A percentile compares a stretch with the other conserved stretches of the same genome.
phyloP scores from a whole-genome alignment of 352 stramenopile genomes.

The Phytophthora constricta region DNA sequence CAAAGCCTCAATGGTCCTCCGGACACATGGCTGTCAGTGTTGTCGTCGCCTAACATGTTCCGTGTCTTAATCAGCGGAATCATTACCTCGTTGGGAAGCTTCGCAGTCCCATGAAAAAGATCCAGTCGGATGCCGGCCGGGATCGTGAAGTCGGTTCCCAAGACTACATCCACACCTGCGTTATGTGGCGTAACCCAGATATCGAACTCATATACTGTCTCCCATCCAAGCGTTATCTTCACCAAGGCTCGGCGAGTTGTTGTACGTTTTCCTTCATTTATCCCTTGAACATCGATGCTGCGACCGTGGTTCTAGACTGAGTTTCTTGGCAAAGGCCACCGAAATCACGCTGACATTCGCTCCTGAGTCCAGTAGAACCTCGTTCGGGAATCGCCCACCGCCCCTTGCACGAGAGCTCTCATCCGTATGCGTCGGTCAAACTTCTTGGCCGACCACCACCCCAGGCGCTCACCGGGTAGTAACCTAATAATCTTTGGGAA shows the following conservation, averaged over 20 bases:
- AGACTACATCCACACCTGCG: neutral
- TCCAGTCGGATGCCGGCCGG: neutral
- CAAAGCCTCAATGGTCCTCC: neutral
- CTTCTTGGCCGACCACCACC: neutral
- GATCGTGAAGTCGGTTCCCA: slow-evolving; percentile 3
- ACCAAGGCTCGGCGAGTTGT: neutral
- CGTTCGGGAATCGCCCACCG: neutral
- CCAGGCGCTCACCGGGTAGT: neutral
- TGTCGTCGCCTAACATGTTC: neutral
- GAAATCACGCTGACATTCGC: neutral
- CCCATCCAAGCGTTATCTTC: slow-evolving; percentile 9
- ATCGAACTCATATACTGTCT: slow-evolving; percentile 4
- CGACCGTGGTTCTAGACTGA: neutral
- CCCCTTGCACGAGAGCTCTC: neutral
- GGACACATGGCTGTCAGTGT: neutral
- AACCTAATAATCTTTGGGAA: neutral
- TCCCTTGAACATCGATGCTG: slow-evolving; percentile 5
- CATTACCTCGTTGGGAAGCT: neutral
- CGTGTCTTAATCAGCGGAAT: slow-evolving; percentile 1
- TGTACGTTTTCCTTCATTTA: neutral
- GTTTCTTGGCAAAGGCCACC: neutral
- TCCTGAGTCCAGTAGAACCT: neutral
- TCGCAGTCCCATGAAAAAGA: neutral
- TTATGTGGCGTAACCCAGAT: slow-evolving; percentile 12
- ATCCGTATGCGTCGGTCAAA: neutral